phyloP scores from a whole-genome alignment of 331 rosid genomes.

The Prunus yedoensis region DNA sequence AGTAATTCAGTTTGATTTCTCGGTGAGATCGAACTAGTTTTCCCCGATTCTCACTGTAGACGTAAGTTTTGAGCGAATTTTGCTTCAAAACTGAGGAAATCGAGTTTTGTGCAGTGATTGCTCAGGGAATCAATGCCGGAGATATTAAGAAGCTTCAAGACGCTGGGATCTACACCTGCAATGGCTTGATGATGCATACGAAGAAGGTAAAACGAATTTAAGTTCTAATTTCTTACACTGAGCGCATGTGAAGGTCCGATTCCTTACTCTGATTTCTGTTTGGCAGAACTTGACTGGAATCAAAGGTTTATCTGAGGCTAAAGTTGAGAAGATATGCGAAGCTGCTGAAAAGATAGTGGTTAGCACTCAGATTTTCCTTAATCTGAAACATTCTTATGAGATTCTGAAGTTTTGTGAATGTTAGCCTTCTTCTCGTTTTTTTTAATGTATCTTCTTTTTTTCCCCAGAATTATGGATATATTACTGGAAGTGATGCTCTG shows the following conservation, averaged over 20 bases:
- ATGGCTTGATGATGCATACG: slow-evolving; percentile 98
- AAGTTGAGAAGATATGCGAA: slow-evolving; percentile 88
- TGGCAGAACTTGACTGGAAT: slow-evolving; percentile 78
- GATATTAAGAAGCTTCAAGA: slow-evolving; percentile 98
- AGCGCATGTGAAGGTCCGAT: not conserved
- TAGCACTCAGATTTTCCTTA: slow-evolving; percentile 20
- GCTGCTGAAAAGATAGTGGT: slow-evolving; percentile 97
- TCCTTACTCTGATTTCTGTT: slow-evolving; percentile 12
- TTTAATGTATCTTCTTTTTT: not conserved
- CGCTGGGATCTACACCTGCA: slow-evolving; percentile 95
- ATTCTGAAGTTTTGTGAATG: not conserved
- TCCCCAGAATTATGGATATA: slow-evolving; percentile 80
- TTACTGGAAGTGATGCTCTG: slow-evolving; percentile 86
- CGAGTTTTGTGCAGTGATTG: slow-evolving; percentile 54
- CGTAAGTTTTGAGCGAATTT: not conserved
- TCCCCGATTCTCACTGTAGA: not conserved
- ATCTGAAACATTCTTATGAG: not conserved
- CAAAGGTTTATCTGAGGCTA: slow-evolving; percentile 91
- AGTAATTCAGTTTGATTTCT: slow-evolving; percentile 6
- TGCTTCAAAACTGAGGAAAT: not conserved
- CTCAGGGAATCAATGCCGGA: slow-evolving; percentile 97
- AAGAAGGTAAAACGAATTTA: slow-evolving; percentile 61
- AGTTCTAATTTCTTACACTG: slow-evolving; percentile 1
- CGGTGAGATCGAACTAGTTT: not conserved
- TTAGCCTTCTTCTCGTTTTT: slow-evolving; percentile 6